Evolutionary conservation across 2,329 filamentous ascomycete species (phyloP).

Genomic region (Penicillium sp.): DNA sequence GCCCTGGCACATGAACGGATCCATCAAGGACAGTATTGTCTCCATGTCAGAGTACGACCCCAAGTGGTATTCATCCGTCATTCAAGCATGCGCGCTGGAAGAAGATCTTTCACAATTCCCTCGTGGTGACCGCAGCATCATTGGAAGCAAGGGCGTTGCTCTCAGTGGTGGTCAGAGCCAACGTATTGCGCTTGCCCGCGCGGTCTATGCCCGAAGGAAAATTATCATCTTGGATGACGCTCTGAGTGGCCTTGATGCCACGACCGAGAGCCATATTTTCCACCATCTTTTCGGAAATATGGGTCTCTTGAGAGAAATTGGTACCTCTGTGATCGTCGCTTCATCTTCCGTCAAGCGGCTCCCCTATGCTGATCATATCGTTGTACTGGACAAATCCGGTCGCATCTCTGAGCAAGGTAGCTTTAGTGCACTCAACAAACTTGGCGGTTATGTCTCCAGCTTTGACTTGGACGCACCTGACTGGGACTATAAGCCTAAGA

Average conservation of each 20-base stretch:
- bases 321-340: constrained; percentile 46
- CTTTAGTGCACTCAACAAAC: constrained; percentile 41
- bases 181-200: constrained; percentile 57
- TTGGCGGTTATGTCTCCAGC: constrained; percentile 47
- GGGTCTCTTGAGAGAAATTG: constrained; percentile 50
- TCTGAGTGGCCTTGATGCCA: constrained; percentile 55
- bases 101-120: constrained; percentile 48
- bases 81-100: constrained; percentile 43
- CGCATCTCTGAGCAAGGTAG: constrained; percentile 48
- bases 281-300: constrained; percentile 50
- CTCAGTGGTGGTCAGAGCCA: constrained; percentile 59
- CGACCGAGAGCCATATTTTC: constrained; percentile 55
- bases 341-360: constrained; percentile 47
- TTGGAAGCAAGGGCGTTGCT: constrained; percentile 56
- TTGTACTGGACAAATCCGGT: constrained; percentile 45
- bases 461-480: constrained; percentile 41
- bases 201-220: constrained; percentile 54
- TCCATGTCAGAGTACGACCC: constrained; percentile 43
- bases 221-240: constrained; percentile 57
- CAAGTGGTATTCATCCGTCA: constrained; percentile 43
- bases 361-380: constrained; percentile 48
- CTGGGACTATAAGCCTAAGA: constrained; percentile 34
- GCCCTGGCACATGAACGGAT: constrained; percentile 47
- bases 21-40: constrained; percentile 47
- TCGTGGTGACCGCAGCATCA: constrained; percentile 49